Conservation (phyloP, 345 rosid genomes). For the Orychophragmus violaceus region DNA sequence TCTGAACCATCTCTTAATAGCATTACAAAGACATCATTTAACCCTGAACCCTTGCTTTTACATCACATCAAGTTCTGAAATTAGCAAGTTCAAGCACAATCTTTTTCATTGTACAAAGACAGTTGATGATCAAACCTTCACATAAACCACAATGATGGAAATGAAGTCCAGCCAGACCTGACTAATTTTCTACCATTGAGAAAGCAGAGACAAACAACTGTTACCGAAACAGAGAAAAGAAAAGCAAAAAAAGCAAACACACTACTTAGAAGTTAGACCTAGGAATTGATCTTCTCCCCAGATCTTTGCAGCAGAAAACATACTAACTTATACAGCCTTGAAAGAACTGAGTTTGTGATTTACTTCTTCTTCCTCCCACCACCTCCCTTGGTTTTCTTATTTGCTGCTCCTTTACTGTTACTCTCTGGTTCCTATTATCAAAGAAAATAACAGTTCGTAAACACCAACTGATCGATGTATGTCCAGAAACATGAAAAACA, state of each 20-base stretch:
- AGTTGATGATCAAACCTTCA: slow-evolving; percentile 10
- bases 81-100: not conserved
- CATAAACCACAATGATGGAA: slow-evolving; percentile 1
- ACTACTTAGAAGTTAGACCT: slow-evolving; percentile 13
- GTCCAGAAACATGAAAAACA: not conserved
- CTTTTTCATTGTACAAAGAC: not conserved
- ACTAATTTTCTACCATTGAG: not conserved
- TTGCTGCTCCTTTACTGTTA: slow-evolving; percentile 38
- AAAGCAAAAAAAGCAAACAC: not conserved
- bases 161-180: slow-evolving; percentile 6
- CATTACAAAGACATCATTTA: not conserved
- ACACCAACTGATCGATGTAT: not conserved
- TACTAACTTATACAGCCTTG: slow-evolving; percentile 11
- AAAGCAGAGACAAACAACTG: not conserved
- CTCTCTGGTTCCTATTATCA: slow-evolving; percentile 48
- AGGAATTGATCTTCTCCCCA: not conserved
- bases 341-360: not conserved
- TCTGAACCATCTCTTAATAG: not conserved
- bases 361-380: slow-evolving; percentile 66
- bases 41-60: not conserved
- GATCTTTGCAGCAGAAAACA: slow-evolving; percentile 5
- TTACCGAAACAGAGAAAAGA: not conserved
- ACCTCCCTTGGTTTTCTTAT: slow-evolving; percentile 57
- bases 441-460: slow-evolving; percentile 12
- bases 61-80: not conserved